phyloP scores from a whole-genome alignment of 192 early-diverging fungal species.

The Pilobolus umbonatus region DNA sequence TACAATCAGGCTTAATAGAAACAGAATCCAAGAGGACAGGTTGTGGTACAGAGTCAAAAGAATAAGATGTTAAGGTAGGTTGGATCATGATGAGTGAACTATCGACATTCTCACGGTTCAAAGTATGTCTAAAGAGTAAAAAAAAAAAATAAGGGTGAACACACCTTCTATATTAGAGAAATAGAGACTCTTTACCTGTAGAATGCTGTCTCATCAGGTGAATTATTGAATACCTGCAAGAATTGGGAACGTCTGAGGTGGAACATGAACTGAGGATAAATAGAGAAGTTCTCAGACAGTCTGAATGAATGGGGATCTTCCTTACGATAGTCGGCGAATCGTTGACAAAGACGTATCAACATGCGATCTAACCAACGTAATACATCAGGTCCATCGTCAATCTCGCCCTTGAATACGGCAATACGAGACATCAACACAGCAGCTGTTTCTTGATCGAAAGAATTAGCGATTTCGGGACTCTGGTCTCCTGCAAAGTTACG shows the following conservation, averaged over 20 bases:
- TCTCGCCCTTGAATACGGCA: slow-evolving; percentile 92
- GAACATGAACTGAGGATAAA: slow-evolving; percentile 99
- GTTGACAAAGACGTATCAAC: slow-evolving; percentile 97
- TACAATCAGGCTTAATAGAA: slow-evolving; percentile 94
- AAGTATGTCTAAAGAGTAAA: slow-evolving; percentile 68
- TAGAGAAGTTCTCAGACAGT: slow-evolving; percentile 88
- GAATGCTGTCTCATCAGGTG: slow-evolving; percentile 95
- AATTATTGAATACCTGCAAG: slow-evolving; percentile 98
- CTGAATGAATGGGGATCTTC: slow-evolving; percentile 93
- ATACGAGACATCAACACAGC: slow-evolving; percentile 98
- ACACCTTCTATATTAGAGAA: neutral
- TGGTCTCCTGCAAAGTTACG: slow-evolving; percentile 78
- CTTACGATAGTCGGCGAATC: slow-evolving; percentile 93
- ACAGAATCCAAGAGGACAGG: slow-evolving; percentile 96
- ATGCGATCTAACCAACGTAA: slow-evolving; percentile 97
- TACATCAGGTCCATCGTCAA: slow-evolving; percentile 96
- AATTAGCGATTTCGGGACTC: slow-evolving; percentile 79
- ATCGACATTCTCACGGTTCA: slow-evolving; percentile 94
- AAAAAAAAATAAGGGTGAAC: neutral
- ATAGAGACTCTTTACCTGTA: slow-evolving; percentile 50
- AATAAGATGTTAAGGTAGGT: slow-evolving; percentile 92
- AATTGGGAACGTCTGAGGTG: slow-evolving; percentile 95
- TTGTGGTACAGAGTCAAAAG: slow-evolving; percentile 77
- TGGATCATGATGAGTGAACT: slow-evolving; percentile 99
- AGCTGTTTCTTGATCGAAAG: slow-evolving; percentile 97